Conservation (phyloP, 2,329 filamentous ascomycete genomes). For the Ophiostoma ulmi region DNA sequence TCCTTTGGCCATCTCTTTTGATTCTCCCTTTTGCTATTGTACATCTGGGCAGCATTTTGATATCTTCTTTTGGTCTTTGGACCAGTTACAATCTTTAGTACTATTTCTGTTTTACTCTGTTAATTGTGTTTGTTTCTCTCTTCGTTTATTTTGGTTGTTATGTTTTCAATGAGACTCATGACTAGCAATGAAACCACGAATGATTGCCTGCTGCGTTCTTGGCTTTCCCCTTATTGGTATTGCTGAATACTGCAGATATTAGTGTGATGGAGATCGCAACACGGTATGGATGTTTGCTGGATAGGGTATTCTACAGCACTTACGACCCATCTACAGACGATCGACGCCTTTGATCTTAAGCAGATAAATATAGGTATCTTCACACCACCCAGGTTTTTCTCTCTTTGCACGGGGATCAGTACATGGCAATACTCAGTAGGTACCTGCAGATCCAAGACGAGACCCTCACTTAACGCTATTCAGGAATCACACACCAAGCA, state of each 20-base stretch:
- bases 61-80: not conserved
- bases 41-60: not conserved
- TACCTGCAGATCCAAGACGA: too few relatives aligned
- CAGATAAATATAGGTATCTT: not conserved
- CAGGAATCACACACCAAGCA: not conserved
- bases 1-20: not conserved
- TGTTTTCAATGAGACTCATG: too few relatives aligned
- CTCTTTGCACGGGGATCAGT: not conserved
- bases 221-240: not conserved
- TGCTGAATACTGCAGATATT: not conserved
- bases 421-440: not conserved
- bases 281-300: not conserved
- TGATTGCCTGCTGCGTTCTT: not conserved
- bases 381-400: not conserved
- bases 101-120: not conserved
- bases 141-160: not conserved
- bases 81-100: conserved; percentile 7
- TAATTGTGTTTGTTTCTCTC: not conserved
- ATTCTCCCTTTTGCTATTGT: not conserved
- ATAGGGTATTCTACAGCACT: not conserved
- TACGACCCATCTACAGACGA: not conserved
- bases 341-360: not conserved
- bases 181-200: too few relatives aligned
- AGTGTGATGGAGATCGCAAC: not conserved
- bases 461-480: too few relatives aligned